Evolutionary conservation across 192 early-diverging fungal genomes (phyloP).

Genomic region (Umbelopsis sp.): DNA sequence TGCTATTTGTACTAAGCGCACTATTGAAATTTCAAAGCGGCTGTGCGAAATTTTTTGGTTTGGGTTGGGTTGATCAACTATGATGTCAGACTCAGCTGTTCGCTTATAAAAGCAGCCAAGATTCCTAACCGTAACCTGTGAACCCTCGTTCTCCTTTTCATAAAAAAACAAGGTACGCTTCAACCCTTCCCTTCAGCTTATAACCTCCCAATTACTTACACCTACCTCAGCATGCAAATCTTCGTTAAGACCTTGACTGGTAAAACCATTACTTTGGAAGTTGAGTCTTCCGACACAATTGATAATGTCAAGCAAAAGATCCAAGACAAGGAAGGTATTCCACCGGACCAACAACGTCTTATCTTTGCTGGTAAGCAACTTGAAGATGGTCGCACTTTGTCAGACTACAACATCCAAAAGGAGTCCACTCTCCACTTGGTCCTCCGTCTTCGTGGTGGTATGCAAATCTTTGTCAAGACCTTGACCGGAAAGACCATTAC

Average conservation of each 20-base stretch:
- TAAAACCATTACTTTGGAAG: slow-evolving; percentile 60
- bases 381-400: slow-evolving; percentile 96
- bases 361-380: slow-evolving; percentile 86
- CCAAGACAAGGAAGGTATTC: slow-evolving; percentile 56
- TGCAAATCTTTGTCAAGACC: slow-evolving; percentile 79
- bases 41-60: too few species aligned
- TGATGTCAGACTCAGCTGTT: background rate
- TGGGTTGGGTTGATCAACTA: background rate
- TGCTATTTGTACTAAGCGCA: too few species aligned
- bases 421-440: slow-evolving; percentile 97
- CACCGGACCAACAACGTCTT: slow-evolving; percentile 75
- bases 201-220: background rate
- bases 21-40: too few species aligned
- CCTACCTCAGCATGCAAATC: slow-evolving; percentile 49
- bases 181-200: too few species aligned
- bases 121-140: background rate
- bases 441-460: slow-evolving; percentile 87
- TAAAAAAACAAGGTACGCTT: slow-evolving; percentile 5
- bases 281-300: slow-evolving; percentile 55
- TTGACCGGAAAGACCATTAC: slow-evolving; percentile 98
- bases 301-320: slow-evolving; percentile 57
- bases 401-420: slow-evolving; percentile 99
- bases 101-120: background rate
- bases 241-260: slow-evolving; percentile 63
- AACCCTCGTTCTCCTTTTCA: background rate